A percentile compares a stretch with the other conserved stretches of the same genome.
Conservation (phyloP, 805 yeast genomes). For the Huiozyma naganishii region DNA sequence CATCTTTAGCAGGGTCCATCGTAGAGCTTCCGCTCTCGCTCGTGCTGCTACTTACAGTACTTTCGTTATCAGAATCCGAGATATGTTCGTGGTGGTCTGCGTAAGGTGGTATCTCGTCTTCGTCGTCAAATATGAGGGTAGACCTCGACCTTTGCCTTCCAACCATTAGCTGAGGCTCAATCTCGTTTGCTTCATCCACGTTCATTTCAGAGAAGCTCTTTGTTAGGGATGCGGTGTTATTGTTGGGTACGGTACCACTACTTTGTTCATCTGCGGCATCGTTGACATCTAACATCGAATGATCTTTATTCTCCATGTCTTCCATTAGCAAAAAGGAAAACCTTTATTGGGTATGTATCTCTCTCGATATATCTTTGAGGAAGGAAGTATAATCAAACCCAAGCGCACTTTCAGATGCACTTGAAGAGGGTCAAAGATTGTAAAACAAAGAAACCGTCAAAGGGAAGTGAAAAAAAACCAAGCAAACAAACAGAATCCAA, state of each 20-base stretch:
- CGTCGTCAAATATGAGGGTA: conserved; percentile 58
- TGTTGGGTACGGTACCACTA: neutral
- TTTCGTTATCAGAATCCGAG: conserved; percentile 8
- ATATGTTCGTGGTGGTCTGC: conserved; percentile 22
- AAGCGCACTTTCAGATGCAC: neutral
- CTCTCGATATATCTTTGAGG: neutral
- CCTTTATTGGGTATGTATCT: neutral
- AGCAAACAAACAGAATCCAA: no score
- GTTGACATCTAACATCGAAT: neutral
- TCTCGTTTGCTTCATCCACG: conserved; percentile 21
- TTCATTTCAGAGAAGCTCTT: conserved; percentile 28
- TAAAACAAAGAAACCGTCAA: no score
- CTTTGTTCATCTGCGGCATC: neutral
- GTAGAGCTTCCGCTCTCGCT: conserved; percentile 5
- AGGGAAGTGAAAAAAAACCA: no score
- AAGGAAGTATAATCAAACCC: neutral
- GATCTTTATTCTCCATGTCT: neutral
- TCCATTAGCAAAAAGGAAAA: no score
- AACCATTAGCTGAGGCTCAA: conserved; percentile 14
- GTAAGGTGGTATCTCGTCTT: conserved; percentile 40
- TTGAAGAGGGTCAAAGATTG: no score
- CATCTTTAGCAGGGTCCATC: neutral
- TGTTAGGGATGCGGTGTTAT: conserved; percentile 8
- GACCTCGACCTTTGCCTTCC: conserved; percentile 33
- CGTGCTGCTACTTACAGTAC: conserved; percentile 6